These are phyloP conservation scores for Zygoascus ofunaensis DNA, from an alignment of 805 yeast species.

Conservation along the genomic window DNA sequence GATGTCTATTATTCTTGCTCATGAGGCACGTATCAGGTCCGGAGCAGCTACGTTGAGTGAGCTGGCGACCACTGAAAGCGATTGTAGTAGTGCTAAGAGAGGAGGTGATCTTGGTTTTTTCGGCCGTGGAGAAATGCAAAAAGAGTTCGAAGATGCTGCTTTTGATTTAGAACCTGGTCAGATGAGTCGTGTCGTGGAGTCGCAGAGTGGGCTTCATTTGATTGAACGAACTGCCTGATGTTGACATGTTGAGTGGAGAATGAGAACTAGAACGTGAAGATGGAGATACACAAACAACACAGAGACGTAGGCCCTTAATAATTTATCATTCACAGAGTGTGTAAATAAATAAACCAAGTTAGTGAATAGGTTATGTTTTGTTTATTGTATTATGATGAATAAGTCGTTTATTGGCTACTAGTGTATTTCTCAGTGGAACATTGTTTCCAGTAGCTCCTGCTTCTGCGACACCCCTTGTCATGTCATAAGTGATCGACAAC, in stretches of 20 bases:
- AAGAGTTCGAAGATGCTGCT: constrained; percentile 82
- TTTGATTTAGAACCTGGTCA: constrained; percentile 77
- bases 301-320: no score
- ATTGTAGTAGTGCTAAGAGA: constrained; percentile 75
- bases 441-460: no score
- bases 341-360: no score
- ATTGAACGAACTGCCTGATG: constrained; percentile 76
- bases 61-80: constrained; percentile 75
- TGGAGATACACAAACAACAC: neutral
- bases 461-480: no score
- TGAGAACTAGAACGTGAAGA: no score
- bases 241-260: no score
- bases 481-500: no score
- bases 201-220: constrained; percentile 85
- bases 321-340: no score
- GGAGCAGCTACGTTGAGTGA: constrained; percentile 63
- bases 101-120: constrained; percentile 92
- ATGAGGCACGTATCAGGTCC: constrained; percentile 47
- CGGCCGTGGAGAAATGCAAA: constrained; percentile 91
- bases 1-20: constrained; percentile 43
- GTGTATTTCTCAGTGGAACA: no score
- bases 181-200: constrained; percentile 71
- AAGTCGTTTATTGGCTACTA: no score
- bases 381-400: no score
- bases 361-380: no score